These are phyloP conservation scores for Amniculicola lignicola DNA, from an alignment of 495 filamentous ascomycete species.

Conservation along the genomic window DNA sequence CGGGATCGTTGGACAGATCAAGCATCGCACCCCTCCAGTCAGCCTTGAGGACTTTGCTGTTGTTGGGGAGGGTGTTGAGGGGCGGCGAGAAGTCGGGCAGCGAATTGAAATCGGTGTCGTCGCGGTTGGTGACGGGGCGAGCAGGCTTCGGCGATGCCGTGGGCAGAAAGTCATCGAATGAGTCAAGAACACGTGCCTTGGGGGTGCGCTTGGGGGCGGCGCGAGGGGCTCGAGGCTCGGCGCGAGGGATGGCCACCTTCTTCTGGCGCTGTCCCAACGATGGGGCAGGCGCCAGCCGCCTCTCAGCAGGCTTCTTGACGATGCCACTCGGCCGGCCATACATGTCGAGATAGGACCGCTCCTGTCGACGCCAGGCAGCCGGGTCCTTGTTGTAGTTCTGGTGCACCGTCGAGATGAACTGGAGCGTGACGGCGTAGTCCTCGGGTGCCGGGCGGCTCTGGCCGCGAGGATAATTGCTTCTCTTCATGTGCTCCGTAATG, in stretches of 20 bases:
- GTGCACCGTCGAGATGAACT: slow-evolving; percentile 26
- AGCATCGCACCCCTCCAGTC: slow-evolving; percentile 84
- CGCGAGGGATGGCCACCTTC: slow-evolving; percentile 31
- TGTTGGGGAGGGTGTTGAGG: slow-evolving; percentile 58
- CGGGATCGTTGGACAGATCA: slow-evolving; percentile 75
- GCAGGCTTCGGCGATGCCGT: slow-evolving; percentile 36
- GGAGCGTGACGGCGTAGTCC: slow-evolving; percentile 33
- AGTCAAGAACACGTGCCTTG: slow-evolving; percentile 23
- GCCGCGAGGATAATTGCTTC: slow-evolving; percentile 16
- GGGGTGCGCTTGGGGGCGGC: slow-evolving; percentile 30
- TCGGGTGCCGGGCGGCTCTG: slow-evolving; percentile 27
- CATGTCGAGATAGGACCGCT: slow-evolving; percentile 24
- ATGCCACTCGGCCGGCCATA: slow-evolving; percentile 27
- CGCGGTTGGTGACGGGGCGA: slow-evolving; percentile 55
- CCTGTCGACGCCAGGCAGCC: slow-evolving; percentile 26
- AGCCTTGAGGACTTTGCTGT: slow-evolving; percentile 69
- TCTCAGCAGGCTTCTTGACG: slow-evolving; percentile 18
- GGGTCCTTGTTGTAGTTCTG: slow-evolving; percentile 30
- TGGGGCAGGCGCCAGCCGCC: slow-evolving; percentile 33
- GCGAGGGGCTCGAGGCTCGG: slow-evolving; percentile 28
- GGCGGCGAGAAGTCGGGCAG: slow-evolving; percentile 78
- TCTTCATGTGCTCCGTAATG: slow-evolving; percentile 32
- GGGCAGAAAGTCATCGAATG: slow-evolving; percentile 24
- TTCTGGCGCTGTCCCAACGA: slow-evolving; percentile 20
- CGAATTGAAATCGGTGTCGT: slow-evolving; percentile 82